Evolutionary conservation across 2,329 filamentous ascomycete species (phyloP), one percentile per base, ranked within the genome.

Genomic region (Bipolaris oryzae): DNA sequence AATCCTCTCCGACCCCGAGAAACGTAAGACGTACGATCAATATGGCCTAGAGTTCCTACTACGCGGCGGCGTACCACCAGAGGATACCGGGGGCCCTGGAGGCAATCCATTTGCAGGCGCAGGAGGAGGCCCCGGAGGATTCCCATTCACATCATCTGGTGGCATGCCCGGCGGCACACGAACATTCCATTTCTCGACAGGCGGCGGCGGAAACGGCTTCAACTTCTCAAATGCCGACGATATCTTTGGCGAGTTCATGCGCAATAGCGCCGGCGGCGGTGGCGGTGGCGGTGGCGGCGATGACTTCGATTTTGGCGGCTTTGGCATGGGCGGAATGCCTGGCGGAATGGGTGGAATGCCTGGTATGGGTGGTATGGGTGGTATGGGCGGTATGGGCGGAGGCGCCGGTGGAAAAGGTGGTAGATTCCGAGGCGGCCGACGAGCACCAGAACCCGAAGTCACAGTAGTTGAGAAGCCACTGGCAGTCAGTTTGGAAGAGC

Each of bases 1-100:
- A 80, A 96, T 99, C 68, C 87, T 99, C 3, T 96, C 92, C 60
- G 95, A 99, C 71, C 93, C 94, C 58, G 93, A 98, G 75, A 99
- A 98, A 80, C 89, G 95, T 71, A 95, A 96, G 78, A 88, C 89
- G 39, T 99, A 99, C 76, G 95, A 99, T 76, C 89, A 94, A 74
- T 97, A 89, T 77, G 95, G 95, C 61, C 88, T 98, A 60, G 95
- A 98, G 70, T 96, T 94, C 80, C 84, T 99, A 49, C 83, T 96
- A 31, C 89, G 89, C 47, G 93, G 93, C 46, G 92, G 91, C 28
- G 82, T 84, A 47, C 87, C 91, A 33, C 86, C 89, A 9, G 82
- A 82, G 50, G 71, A 64, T 28, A 66, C 61, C 28, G 62, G 61
- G 11, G 68, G 63, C 7, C 58, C 73, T 21, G 78, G 75, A 9